phyloP scores from a whole-genome alignment of 805 yeast genomes.

The Candida nanaspora region DNA sequence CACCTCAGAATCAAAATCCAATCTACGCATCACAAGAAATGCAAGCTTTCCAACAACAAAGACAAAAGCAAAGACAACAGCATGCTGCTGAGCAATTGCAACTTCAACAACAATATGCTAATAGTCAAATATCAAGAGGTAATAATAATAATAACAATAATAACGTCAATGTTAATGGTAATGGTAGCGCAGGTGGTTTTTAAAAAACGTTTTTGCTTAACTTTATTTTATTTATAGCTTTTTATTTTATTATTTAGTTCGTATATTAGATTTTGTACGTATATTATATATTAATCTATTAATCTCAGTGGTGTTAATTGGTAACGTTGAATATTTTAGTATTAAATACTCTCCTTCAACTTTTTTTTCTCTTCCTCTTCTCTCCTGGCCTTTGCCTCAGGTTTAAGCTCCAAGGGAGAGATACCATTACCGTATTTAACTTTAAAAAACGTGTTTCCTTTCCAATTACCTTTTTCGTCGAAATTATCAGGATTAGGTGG shows the following conservation, averaged over 20 bases:
- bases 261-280: no score
- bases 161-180: neutral
- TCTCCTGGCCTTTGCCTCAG: slow-evolving; percentile 19
- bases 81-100: slow-evolving; percentile 9
- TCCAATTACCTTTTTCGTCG: slow-evolving; percentile 32
- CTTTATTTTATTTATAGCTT: neutral
- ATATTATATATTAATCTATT: no score
- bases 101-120: slow-evolving; percentile 16
- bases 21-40: neutral
- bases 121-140: neutral
- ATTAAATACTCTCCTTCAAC: neutral
- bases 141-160: neutral
- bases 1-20: neutral
- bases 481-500: slow-evolving; percentile 32
- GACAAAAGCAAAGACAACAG: slow-evolving; percentile 1
- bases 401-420: slow-evolving; percentile 31
- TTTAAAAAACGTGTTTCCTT: slow-evolving; percentile 26
- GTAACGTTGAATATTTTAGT: no score
- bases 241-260: neutral
- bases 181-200: neutral
- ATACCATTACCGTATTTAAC: slow-evolving; percentile 27
- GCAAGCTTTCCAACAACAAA: slow-evolving; percentile 1
- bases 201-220: no score
- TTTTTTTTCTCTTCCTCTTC: neutral
- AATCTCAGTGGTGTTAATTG: no score